Conservation (phyloP, 2,329 filamentous ascomycete genomes). For the Gliomastix tumulicola region DNA sequence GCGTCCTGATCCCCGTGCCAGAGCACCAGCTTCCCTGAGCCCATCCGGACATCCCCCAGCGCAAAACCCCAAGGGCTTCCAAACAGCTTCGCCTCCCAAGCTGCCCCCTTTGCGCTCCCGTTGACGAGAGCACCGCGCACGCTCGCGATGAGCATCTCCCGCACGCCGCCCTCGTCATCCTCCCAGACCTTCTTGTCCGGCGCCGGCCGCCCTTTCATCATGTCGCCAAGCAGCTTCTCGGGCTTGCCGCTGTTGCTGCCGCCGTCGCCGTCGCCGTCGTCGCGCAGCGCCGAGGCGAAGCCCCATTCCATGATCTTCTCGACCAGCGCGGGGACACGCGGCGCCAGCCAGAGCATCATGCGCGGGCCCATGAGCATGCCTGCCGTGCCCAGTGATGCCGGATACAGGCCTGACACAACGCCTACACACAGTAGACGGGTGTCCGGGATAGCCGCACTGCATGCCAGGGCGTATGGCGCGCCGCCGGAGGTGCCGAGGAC, state of each 20-base stretch:
- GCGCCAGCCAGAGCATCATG: conserved; percentile 5
- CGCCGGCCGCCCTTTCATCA: not conserved
- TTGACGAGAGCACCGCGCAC: conserved; percentile 6
- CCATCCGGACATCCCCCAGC: conserved; percentile 6
- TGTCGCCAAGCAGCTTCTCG: conserved; percentile 3
- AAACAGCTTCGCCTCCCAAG: conserved; percentile 4
- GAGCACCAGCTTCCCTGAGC: not conserved
- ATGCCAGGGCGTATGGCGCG: conserved; percentile 18
- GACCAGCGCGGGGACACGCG: conserved; percentile 3
- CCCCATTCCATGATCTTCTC: not conserved
- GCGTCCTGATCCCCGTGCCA: conserved; percentile 7
- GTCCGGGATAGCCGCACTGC: conserved; percentile 8
- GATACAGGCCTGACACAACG: conserved; percentile 9
- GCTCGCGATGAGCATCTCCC: conserved; percentile 1
- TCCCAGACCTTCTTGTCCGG: conserved; percentile 5
- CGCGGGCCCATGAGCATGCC: conserved; percentile 8
- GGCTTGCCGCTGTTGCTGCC: conserved; percentile 5
- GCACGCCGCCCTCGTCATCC: conserved; percentile 2
- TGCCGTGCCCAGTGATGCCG: conserved; percentile 4
- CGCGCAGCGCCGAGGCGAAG: conserved; percentile 5
- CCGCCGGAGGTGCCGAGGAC: conserved; percentile 19
- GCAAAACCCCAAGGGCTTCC: conserved; percentile 10
- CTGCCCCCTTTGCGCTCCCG: not conserved
- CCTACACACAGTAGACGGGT: conserved; percentile 4
- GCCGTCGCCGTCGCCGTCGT: no score